These are phyloP conservation scores for Ambrosia trifida DNA, from an alignment of 129 eudicot species.

Conservation along the genomic window DNA sequence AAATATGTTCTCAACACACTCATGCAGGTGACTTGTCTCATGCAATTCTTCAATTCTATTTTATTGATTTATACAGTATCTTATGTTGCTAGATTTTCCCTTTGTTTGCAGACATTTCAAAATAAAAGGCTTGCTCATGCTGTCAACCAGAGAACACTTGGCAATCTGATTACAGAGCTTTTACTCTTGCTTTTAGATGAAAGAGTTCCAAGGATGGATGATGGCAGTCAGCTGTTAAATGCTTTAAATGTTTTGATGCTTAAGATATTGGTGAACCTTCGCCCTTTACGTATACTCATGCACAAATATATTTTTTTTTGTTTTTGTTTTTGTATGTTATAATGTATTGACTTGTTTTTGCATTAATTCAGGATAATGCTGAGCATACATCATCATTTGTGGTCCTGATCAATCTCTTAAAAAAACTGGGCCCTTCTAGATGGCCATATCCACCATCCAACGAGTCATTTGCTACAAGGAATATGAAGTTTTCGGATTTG, in stretches of 20 bases:
- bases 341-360: slow-evolving; percentile 14
- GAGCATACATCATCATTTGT: slow-evolving; percentile 91
- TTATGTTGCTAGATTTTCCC: slow-evolving; percentile 7
- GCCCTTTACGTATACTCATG: neutral
- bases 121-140: slow-evolving; percentile 90
- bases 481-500: slow-evolving; percentile 84
- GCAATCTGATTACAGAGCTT: slow-evolving; percentile 86
- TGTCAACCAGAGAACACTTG: slow-evolving; percentile 86
- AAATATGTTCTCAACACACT: slow-evolving; percentile 96
- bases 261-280: slow-evolving; percentile 52
- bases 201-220: slow-evolving; percentile 96
- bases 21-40: slow-evolving; percentile 65
- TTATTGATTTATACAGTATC: neutral
- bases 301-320: neutral
- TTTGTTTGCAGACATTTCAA: slow-evolving; percentile 78
- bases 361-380: slow-evolving; percentile 75
- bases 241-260: slow-evolving; percentile 99
- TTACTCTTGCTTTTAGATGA: slow-evolving; percentile 99
- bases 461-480: slow-evolving; percentile 68
- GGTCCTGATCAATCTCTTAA: slow-evolving; percentile 77
- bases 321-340: slow-evolving; percentile 12
- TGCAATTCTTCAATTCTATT: neutral
- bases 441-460: slow-evolving; percentile 85
- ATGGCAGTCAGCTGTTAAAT: slow-evolving; percentile 93
- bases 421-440: slow-evolving; percentile 82